A percentile compares a stretch with the other conserved stretches of the same genome.
These are phyloP conservation scores for Colletotrichum viniferum DNA, from an alignment of 2,329 filamentous ascomycete species.

Conservation along the genomic window DNA sequence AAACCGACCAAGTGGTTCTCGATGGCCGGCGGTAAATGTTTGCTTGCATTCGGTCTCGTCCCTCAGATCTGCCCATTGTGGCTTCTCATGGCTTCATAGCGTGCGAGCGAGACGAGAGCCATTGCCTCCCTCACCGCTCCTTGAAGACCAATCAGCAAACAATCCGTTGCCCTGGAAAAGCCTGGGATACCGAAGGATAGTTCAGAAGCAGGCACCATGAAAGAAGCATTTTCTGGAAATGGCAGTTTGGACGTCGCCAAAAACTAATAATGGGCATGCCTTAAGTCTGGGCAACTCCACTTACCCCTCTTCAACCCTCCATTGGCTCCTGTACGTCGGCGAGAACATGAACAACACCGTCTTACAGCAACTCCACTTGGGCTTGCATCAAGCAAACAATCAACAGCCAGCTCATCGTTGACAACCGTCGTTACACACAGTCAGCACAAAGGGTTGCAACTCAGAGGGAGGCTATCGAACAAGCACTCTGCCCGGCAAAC, in stretches of 20 bases:
- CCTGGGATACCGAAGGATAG: neutral
- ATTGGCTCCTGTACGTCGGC: neutral
- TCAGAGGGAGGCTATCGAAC: neutral
- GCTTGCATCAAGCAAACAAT: neutral
- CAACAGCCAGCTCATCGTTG: neutral
- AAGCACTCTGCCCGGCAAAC: neutral
- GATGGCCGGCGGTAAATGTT: neutral
- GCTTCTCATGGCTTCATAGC: neutral
- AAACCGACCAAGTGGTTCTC: neutral
- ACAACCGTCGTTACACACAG: neutral
- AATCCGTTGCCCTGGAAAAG: neutral
- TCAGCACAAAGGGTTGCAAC: neutral
- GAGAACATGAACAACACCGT: neutral
- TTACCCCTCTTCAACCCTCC: neutral
- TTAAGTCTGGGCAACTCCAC: neutral
- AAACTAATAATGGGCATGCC: neutral
- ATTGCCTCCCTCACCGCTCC: conserved; percentile 1
- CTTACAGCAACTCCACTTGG: neutral
- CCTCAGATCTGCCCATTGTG: neutral
- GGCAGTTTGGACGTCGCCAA: neutral
- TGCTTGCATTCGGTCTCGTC: neutral
- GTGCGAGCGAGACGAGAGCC: neutral
- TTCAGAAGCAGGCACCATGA: neutral
- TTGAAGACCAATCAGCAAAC: conserved; percentile 4
- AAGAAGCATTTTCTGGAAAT: neutral